A percentile compares a stretch with the other conserved stretches of the same genome.
phyloP scores from a whole-genome alignment of 1,284 basidiomycete genomes.

The Microbotryum intermedium region DNA sequence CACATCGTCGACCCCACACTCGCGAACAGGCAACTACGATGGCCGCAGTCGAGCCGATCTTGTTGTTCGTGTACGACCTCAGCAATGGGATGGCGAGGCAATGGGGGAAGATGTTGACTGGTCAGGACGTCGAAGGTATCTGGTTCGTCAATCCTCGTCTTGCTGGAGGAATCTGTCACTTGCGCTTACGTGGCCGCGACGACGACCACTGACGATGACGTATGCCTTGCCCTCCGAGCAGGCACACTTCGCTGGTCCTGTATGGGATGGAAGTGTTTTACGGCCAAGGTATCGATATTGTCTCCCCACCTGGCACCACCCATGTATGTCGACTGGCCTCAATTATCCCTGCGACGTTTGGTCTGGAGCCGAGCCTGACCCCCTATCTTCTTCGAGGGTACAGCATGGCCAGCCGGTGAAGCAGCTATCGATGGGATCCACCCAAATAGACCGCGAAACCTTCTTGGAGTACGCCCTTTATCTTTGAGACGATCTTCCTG shows the following conservation, averaged over 20 bases:
- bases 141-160: conserved; percentile 7
- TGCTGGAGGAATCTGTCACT: too few species aligned
- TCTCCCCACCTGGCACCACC: conserved; percentile 27
- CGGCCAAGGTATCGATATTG: conserved; percentile 39
- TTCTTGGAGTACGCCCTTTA: conserved; percentile 31
- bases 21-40: too few species aligned
- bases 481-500: conserved; percentile 25
- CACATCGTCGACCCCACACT: too few species aligned
- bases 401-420: conserved; percentile 39
- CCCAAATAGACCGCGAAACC: conserved; percentile 38
- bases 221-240: conserved; percentile 21
- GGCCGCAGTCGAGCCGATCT: conserved; percentile 1
- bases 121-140: conserved; percentile 13
- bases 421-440: conserved; percentile 35
- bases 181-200: too few species aligned
- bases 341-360: neutral
- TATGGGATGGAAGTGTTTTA: conserved; percentile 40
- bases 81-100: conserved; percentile 10
- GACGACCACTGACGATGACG: too few species aligned
- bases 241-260: conserved; percentile 40
- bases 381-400: too few species aligned
- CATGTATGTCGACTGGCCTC: conserved; percentile 19
- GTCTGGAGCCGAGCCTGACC: too few species aligned
- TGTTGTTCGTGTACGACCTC: conserved; percentile 17
- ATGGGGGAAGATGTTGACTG: conserved; percentile 4